phyloP scores from a whole-genome alignment of 495 filamentous ascomycete genomes.

The Pseudevernia furfuracea region DNA sequence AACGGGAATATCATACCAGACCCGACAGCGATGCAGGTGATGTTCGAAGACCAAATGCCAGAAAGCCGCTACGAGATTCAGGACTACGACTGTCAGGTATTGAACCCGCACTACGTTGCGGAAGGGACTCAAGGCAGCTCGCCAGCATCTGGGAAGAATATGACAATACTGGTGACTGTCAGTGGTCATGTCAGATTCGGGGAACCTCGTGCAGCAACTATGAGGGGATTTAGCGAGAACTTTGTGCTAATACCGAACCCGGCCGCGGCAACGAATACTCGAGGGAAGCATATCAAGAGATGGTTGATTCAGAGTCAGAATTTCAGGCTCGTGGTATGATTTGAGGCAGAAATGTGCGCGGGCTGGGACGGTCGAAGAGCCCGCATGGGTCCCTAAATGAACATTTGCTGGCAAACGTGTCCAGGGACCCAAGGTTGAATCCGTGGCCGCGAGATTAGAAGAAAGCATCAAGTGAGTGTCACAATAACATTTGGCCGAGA shows the following conservation, averaged over 20 bases:
- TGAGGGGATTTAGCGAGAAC: slow-evolving; percentile 63
- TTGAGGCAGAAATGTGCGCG: too few relatives aligned
- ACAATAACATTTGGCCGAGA: not conserved
- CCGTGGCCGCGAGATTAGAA: not conserved
- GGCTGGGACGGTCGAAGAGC: not conserved
- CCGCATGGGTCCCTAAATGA: not conserved
- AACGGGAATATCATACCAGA: slow-evolving; percentile 56
- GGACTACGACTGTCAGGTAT: slow-evolving; percentile 62
- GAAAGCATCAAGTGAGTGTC: not conserved
- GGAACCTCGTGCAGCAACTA: slow-evolving; percentile 43
- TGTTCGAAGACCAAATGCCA: slow-evolving; percentile 57
- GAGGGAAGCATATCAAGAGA: slow-evolving; percentile 34
- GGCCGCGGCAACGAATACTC: slow-evolving; percentile 42
- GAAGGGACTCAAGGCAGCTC: slow-evolving; percentile 34
- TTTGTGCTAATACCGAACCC: slow-evolving; percentile 73
- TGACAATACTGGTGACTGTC: slow-evolving; percentile 62
- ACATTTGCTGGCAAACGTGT: not conserved
- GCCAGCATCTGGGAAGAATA: slow-evolving; percentile 43
- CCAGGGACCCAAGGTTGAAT: not conserved
- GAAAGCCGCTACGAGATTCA: slow-evolving; percentile 54
- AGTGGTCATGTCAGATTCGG: slow-evolving; percentile 60
- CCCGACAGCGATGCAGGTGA: slow-evolving; percentile 48
- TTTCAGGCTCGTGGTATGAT: slow-evolving; percentile 54
- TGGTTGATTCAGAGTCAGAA: slow-evolving; percentile 71
- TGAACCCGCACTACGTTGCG: slow-evolving; percentile 55